Percentiles rank a stretch among this genome's conserved stretches.
phyloP scores from a whole-genome alignment of 495 filamentous ascomycete species.

The Neurospora sp. region DNA sequence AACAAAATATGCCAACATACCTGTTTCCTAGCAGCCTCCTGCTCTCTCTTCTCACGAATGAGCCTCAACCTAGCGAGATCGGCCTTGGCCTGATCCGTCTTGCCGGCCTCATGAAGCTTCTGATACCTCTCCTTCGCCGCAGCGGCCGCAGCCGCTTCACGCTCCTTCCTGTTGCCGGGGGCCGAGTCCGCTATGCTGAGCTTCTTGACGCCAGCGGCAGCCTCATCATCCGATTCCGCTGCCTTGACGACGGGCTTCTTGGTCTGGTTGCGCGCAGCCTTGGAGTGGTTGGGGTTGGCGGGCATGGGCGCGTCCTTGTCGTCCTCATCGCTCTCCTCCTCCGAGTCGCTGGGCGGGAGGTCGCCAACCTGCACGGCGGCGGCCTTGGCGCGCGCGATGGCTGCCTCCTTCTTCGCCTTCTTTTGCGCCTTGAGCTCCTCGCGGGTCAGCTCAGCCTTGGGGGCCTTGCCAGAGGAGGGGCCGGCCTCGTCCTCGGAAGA shows the following conservation, averaged over 20 bases:
- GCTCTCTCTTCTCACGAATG: constrained; percentile 77
- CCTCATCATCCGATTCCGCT: constrained; percentile 23
- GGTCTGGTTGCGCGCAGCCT: constrained; percentile 46
- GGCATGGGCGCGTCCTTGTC: constrained; percentile 55
- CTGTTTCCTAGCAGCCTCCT: constrained; percentile 55
- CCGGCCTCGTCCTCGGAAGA: constrained; percentile 22
- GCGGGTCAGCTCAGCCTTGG: constrained; percentile 50
- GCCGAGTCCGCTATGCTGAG: constrained; percentile 27
- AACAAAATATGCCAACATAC: constrained; percentile 21
- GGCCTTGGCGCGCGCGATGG: constrained; percentile 57
- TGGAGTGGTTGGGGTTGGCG: constrained; percentile 85
- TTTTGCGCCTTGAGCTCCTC: constrained; percentile 81
- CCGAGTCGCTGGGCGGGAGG: constrained; percentile 60
- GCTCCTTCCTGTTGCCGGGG: constrained; percentile 57
- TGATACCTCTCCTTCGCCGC: constrained; percentile 83
- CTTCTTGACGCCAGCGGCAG: constrained; percentile 38
- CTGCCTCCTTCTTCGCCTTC: constrained; percentile 86
- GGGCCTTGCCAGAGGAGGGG: constrained; percentile 25
- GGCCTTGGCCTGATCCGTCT: constrained; percentile 93
- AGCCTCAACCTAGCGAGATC: constrained; percentile 74
- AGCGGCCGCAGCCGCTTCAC: constrained; percentile 79
- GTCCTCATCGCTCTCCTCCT: constrained; percentile 43
- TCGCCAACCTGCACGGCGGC: constrained; percentile 67
- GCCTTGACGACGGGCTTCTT: constrained; percentile 26
- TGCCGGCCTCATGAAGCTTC: constrained; percentile 91